Base-by-base conservation (phyloP, 768 basidiomycete genomes). In the Tulasnella sp. region DNA sequence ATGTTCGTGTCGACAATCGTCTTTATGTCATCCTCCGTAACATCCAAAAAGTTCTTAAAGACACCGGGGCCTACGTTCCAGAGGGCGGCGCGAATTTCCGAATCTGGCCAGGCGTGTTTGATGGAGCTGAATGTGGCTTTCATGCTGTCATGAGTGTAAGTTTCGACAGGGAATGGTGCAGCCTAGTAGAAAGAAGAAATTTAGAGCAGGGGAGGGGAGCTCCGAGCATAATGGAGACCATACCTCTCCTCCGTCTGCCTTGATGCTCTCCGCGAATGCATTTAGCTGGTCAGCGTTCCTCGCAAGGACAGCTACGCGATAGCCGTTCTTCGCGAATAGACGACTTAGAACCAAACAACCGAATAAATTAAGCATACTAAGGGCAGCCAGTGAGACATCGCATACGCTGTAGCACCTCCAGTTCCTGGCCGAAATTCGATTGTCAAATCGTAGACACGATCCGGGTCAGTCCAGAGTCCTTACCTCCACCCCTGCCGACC, bases 1-100 rank as follows among this genome's bases (percentile, higher is more conserved):
- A 91, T 84, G 75, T 89, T 91, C 32, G 85, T 84, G 74, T 91
- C 86, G 15, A 89, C 82, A 29, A 86, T 85, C 32, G 85, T 82
- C 75, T 87, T 86, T 26, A 92, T 92, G 39, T 80, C 91, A 72
- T 88, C 85, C 1, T 89, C 87, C 0, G 88, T 90, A 29, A 91
- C 81, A 16, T 91, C 87, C 37, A 93, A 84, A 86, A 93, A 93
- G 2, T 87, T 87, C 83, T 91, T 92, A 87, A 89, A 92, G 16
- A 89, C 83, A 3, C 87, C 87, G 40, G 87, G 82, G 0, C 85
- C 91, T 3, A 86, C 88, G 81, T 93, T 93, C 84, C 88, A 93
- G 15, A 93, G 81, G 0, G 91, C 91, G 3, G 86, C 90, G 15
- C 88, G 88, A 55, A 92, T 86, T 40, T 85, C 85, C 79, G 87